Conservation (phyloP, 139 green algal species). For the Trebouxia sp. region DNA sequence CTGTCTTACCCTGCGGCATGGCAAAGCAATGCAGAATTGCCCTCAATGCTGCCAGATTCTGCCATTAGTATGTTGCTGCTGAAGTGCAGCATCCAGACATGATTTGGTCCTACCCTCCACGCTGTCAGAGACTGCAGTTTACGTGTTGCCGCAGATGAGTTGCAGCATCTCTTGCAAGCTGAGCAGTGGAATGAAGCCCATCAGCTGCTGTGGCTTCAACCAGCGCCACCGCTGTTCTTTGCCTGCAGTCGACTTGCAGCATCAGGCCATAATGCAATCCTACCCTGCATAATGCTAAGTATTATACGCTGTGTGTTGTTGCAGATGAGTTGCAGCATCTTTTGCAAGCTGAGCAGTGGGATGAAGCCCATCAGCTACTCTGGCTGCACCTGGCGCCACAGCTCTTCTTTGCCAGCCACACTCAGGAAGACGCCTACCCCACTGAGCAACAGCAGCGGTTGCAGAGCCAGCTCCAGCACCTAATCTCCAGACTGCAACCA, state of each 20-base stretch:
- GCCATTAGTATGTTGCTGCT: too few species aligned
- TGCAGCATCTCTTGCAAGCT: constrained; percentile 42
- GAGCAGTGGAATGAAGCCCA: constrained; percentile 46
- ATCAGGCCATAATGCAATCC: too few species aligned
- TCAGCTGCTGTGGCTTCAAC: constrained; percentile 38
- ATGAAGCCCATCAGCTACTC: constrained; percentile 50
- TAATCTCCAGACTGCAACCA: neutral
- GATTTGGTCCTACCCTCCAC: too few species aligned
- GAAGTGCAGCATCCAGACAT: too few species aligned
- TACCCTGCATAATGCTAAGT: too few species aligned
- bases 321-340: constrained; percentile 35
- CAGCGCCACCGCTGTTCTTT: constrained; percentile 49
- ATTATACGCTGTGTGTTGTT: too few species aligned
- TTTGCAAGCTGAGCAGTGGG: constrained; percentile 43
- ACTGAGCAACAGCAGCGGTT: constrained; percentile 35
- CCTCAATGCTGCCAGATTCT: too few species aligned
- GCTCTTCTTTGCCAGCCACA: constrained; percentile 40
- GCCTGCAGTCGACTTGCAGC: too few species aligned
- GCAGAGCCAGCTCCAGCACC: constrained; percentile 22
- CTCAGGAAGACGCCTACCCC: neutral
- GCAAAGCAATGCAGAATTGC: too few species aligned
- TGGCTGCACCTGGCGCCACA: constrained; percentile 40
- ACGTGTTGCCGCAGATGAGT: constrained; percentile 28
- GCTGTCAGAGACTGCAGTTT: too few species aligned
- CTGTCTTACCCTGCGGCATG: too few species aligned